These are phyloP conservation scores for Penicillium sp. DNA, from an alignment of 2,329 filamentous ascomycete species.

Conservation along the genomic window DNA sequence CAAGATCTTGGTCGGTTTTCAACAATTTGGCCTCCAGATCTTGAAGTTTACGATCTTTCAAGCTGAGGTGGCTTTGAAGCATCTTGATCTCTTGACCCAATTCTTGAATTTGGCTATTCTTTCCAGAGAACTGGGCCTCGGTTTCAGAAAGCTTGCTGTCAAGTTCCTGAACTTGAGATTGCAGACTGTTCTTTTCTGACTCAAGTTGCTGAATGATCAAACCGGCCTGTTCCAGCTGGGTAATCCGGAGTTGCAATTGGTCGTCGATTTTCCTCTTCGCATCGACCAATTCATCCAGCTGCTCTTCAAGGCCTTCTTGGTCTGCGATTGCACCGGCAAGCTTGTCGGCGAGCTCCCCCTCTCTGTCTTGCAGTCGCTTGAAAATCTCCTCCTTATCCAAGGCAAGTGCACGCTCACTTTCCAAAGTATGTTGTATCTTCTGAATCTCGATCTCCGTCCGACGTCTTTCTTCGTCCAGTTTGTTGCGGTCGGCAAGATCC, in stretches of 20 bases:
- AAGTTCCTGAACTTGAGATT: slow-evolving; percentile 64
- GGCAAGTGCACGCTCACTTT: slow-evolving; percentile 92
- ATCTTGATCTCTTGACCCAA: slow-evolving; percentile 83
- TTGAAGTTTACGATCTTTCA: slow-evolving; percentile 86
- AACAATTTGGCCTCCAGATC: slow-evolving; percentile 83
- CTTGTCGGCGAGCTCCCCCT: slow-evolving; percentile 89
- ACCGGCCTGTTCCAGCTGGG: slow-evolving; percentile 87
- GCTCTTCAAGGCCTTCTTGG: slow-evolving; percentile 88
- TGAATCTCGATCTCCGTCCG: slow-evolving; percentile 84
- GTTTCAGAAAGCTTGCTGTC: slow-evolving; percentile 70
- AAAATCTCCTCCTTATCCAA: slow-evolving; percentile 99
- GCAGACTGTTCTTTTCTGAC: slow-evolving; percentile 75
- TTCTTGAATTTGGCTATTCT: slow-evolving; percentile 71
- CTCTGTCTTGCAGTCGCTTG: slow-evolving; percentile 88
- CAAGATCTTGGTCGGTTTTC: slow-evolving; percentile 81
- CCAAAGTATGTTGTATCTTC: slow-evolving; percentile 86
- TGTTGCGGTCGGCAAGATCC: slow-evolving; percentile 71
- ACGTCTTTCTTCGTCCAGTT: slow-evolving; percentile 85
- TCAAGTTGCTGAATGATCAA: slow-evolving; percentile 82
- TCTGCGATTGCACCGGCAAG: slow-evolving; percentile 88
- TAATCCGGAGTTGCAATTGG: slow-evolving; percentile 72
- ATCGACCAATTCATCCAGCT: slow-evolving; percentile 82
- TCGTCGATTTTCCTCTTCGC: slow-evolving; percentile 87
- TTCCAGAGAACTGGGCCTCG: slow-evolving; percentile 66
- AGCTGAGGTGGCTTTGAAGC: slow-evolving; percentile 80